phyloP scores from a whole-genome alignment of 176 grass and related monocot species.

The Elymus sibiricus region DNA sequence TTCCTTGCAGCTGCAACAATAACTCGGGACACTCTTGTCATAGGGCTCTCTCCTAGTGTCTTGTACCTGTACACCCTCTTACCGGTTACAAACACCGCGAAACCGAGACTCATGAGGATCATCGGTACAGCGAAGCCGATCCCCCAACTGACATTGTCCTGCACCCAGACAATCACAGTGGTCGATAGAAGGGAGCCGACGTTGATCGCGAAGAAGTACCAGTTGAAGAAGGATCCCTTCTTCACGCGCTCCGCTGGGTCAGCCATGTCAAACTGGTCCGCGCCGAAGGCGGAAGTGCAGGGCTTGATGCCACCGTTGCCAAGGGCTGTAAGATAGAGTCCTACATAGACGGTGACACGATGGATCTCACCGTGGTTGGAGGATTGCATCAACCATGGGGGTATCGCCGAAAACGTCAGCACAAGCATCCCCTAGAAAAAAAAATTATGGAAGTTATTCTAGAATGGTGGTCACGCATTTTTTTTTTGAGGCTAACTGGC shows the following conservation, averaged over 20 bases:
- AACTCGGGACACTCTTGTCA: constrained; percentile 40
- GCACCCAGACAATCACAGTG: too few relatives aligned
- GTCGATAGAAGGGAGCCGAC: too few relatives aligned
- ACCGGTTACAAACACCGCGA: constrained; percentile 18
- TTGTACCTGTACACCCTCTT: constrained; percentile 28
- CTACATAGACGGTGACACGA: background rate
- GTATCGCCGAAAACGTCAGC: constrained; percentile 32
- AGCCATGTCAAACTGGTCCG: constrained; percentile 61
- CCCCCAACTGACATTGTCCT: constrained; percentile 36
- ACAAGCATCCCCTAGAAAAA: constrained; percentile 25
- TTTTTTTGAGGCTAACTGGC: too few relatives aligned
- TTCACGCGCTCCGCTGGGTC: constrained; percentile 30
- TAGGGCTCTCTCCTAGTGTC: constrained; percentile 21
- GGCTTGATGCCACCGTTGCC: constrained; percentile 58
- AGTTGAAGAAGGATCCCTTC: too few relatives aligned
- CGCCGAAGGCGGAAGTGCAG: constrained; percentile 61
- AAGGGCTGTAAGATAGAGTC: constrained; percentile 51
- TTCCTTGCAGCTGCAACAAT: constrained; percentile 34
- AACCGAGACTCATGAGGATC: background rate
- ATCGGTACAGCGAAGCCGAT: constrained; percentile 42
- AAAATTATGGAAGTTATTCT: background rate
- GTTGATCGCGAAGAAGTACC: too few relatives aligned
- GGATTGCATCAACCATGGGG: background rate
- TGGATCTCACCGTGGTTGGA: background rate
- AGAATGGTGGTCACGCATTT: too few relatives aligned